These are phyloP conservation scores for Nowakowskiella sp. DNA, from an alignment of 192 early-diverging fungal species.

Conservation along the genomic window DNA sequence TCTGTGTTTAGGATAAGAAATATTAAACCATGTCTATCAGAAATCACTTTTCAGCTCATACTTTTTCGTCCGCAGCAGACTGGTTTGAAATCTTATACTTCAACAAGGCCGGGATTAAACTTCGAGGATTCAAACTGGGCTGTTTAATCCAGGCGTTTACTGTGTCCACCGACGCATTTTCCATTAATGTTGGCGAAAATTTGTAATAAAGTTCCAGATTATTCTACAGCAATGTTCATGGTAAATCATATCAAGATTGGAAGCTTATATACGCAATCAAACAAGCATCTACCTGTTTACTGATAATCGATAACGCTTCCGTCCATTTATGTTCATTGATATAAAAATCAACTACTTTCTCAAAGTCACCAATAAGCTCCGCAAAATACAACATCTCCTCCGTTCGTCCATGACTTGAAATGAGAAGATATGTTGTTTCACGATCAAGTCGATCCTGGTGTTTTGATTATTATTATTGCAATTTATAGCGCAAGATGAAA, in stretches of 20 bases:
- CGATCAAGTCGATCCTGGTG: slow-evolving; percentile 30
- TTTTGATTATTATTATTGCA: slow-evolving; percentile 2
- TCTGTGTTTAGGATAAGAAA: slow-evolving; percentile 30
- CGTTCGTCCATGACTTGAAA: slow-evolving; percentile 77
- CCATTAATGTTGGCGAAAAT: slow-evolving; percentile 79
- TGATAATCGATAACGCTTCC: slow-evolving; percentile 69
- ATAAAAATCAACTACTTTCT: slow-evolving; percentile 80
- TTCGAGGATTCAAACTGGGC: slow-evolving; percentile 68
- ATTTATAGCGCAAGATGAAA: no score
- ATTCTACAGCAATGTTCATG: slow-evolving; percentile 29
- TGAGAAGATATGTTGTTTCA: slow-evolving; percentile 67
- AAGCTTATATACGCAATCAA: slow-evolving; percentile 4
- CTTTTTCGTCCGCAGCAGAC: slow-evolving; percentile 21
- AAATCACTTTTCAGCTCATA: slow-evolving; percentile 14
- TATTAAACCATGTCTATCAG: neutral
- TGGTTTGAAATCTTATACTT: slow-evolving; percentile 59
- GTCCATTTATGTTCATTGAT: slow-evolving; percentile 66
- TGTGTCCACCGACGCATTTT: slow-evolving; percentile 71
- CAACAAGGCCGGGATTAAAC: slow-evolving; percentile 81
- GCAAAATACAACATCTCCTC: slow-evolving; percentile 78
- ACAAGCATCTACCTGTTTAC: slow-evolving; percentile 55
- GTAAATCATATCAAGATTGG: neutral
- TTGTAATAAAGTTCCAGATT: slow-evolving; percentile 80
- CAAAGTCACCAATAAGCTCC: slow-evolving; percentile 74
- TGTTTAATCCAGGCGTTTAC: slow-evolving; percentile 84